Conservation (phyloP, 345 rosid species). For the Alliaria petiolata region DNA sequence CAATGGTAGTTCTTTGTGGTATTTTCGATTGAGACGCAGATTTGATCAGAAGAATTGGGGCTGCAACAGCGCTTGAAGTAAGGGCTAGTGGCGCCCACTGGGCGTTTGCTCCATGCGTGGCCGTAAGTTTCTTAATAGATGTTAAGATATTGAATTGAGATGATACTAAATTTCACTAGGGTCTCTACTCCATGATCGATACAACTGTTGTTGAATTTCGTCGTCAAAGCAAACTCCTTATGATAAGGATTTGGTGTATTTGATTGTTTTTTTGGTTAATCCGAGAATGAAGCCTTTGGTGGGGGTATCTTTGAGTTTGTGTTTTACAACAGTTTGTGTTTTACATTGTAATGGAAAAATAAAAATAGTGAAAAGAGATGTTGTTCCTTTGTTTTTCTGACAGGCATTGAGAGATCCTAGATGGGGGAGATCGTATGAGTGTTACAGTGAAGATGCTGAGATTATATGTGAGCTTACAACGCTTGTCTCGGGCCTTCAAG, state of each 20-base stretch:
- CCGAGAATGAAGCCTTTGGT: background rate
- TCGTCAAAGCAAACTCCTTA: background rate
- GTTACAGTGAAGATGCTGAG: conserved; percentile 67
- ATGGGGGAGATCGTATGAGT: conserved; percentile 89
- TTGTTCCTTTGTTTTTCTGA: background rate
- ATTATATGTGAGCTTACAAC: conserved; percentile 58
- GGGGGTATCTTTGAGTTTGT: background rate
- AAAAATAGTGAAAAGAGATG: too few species aligned
- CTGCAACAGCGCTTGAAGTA: too few species aligned
- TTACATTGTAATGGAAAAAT: too few species aligned
- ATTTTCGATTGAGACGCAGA: background rate
- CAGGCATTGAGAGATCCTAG: conserved; percentile 59
- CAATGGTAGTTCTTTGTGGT: background rate
- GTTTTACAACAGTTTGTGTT: too few species aligned
- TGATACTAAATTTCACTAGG: background rate
- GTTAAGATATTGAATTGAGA: background rate
- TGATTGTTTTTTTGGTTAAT: background rate
- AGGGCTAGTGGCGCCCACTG: too few species aligned
- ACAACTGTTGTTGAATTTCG: background rate
- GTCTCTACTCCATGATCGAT: background rate
- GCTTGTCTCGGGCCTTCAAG: conserved; percentile 73
- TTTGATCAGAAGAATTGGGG: too few species aligned
- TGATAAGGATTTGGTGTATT: background rate
- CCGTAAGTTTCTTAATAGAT: too few species aligned
- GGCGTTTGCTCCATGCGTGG: too few species aligned